Percentiles rank a stretch among this genome's conserved stretches.
These are phyloP conservation scores for Pezicula radicicola DNA, from an alignment of 2,329 filamentous ascomycete genomes.

Conservation along the genomic window DNA sequence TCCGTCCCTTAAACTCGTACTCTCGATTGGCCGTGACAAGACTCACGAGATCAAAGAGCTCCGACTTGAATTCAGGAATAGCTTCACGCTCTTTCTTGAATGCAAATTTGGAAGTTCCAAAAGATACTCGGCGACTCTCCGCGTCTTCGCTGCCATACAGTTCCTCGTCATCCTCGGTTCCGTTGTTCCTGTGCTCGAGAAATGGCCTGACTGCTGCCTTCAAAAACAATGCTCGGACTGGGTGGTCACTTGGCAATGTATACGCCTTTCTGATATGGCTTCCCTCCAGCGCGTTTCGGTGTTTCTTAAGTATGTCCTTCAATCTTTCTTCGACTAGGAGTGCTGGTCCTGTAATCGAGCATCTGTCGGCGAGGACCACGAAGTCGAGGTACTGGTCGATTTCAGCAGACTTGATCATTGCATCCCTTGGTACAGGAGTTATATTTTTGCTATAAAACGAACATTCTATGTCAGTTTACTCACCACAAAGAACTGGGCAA, in stretches of 20 bases:
- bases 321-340: background rate
- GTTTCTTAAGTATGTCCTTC: slow-evolving; percentile 1
- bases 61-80: background rate
- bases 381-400: slow-evolving; percentile 1
- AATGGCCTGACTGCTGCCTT: background rate
- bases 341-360: background rate
- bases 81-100: background rate
- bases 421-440: background rate
- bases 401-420: background rate
- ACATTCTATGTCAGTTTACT: background rate
- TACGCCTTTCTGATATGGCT: slow-evolving; percentile 1
- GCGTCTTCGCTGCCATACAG: background rate
- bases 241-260: background rate
- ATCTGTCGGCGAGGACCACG: background rate
- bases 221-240: slow-evolving; percentile 6
- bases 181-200: background rate
- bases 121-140: background rate
- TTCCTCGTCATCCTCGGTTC: background rate
- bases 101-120: background rate
- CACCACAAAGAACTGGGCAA: too few relatives aligned
- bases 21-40: background rate
- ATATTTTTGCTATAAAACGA: background rate
- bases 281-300: background rate
- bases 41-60: background rate
- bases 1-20: background rate